Base-by-base conservation (phyloP, 108 stramenopile species). In the Schizochytrium sp. region DNA sequence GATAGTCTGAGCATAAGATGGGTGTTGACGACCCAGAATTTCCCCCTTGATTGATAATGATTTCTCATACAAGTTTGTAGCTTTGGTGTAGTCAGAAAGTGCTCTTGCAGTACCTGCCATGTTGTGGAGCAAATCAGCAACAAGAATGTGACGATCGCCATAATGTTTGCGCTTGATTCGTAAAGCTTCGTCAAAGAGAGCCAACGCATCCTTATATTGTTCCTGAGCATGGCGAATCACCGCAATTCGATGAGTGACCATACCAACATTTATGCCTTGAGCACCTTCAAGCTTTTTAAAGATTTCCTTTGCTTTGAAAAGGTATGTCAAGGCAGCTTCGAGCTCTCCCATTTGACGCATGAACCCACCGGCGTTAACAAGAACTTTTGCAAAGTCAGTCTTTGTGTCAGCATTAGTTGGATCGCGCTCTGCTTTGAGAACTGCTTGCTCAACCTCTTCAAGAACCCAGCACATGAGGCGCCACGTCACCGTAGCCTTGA, bases 161-260 rank as follows among this genome's bases (percentile, higher is more conserved):
- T 69, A 69, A 44, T 69, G 64, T 8, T 38, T 44, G 12, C 64
- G 64, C 3, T 69, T 69, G 64, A 69, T 69, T 1, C 40, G 44
- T 8, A 69, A 44, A 15, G 64, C 64, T 3, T 69, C 64, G 3
- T 69, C 64, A 38, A 69, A 69, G 64, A 69, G 64, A 7, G 64
- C 12, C 8, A 28, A 69, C 42, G 64, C 64, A 8, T 69, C 64
- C 12, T 69, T 2, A 38, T 69, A 69, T 38, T 44, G 64, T 15
- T 69, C 64, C 3, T 69, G 64, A 7, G 64, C 64, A 69, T 69
- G 64, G 64, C 64, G 64, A 15, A 69, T 44, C 42, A 69, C 64
- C 19, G 64, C 64, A 1, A 44, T 44, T 38, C 64, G 64, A 15
- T 69, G 64, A 38, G 40, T 69, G 64, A 44, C 64, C 64, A 69